Conservation (phyloP, 2,329 filamentous ascomycete genomes). For the Exophiala xenobiotica region DNA sequence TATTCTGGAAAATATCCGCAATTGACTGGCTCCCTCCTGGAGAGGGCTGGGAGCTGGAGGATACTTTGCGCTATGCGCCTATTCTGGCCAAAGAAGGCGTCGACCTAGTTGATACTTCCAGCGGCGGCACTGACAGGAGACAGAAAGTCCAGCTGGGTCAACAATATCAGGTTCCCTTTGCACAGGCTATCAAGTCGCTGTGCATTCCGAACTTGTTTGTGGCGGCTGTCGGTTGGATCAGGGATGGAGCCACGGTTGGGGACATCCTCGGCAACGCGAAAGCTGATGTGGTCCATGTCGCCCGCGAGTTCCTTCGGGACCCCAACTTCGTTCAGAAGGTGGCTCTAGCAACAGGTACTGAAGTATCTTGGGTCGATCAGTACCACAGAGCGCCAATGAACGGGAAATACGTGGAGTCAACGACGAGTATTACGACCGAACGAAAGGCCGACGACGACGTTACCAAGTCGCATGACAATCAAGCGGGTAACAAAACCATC, state of each 20-base stretch:
- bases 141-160: conserved; percentile 44
- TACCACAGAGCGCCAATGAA: conserved; percentile 13
- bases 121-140: conserved; percentile 11
- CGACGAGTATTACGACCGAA: conserved; percentile 13
- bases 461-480: conserved; percentile 5
- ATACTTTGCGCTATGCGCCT: conserved; percentile 22
- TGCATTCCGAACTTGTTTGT: conserved; percentile 1
- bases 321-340: conserved; percentile 15
- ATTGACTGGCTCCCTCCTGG: conserved; percentile 46
- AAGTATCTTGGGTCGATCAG: conserved; percentile 12
- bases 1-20: conserved; percentile 46
- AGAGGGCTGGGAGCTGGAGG: conserved; percentile 12
- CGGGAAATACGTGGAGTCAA: conserved; percentile 11
- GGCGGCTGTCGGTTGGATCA: conserved; percentile 12
- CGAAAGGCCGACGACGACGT: conserved; percentile 9
- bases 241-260: conserved; percentile 4
- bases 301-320: conserved; percentile 12
- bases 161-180: conserved; percentile 73
- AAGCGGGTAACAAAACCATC: conserved; percentile 1
- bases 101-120: conserved; percentile 20
- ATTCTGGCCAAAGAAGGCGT: conserved; percentile 17
- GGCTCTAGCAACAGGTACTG: conserved; percentile 2
- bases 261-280: conserved; percentile 6
- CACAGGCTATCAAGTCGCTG: conserved; percentile 65
- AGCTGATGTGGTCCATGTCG: conserved; percentile 9